Base-by-base conservation (phyloP, 306 rosid genomes). In the Cucurbita maxima region DNA sequence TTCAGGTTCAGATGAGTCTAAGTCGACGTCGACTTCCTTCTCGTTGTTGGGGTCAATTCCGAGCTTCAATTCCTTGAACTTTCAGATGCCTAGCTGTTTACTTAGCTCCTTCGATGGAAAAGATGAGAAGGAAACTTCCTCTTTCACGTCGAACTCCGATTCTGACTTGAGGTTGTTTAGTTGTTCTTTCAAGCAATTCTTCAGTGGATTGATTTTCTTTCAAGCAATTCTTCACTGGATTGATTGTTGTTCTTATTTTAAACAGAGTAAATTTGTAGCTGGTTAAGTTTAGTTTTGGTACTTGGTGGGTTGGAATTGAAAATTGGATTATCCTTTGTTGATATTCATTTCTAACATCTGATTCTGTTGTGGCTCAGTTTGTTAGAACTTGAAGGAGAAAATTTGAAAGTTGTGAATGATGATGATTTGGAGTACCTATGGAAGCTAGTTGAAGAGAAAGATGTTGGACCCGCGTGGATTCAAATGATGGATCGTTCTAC, bases 401-500 rank as follows among this genome's bases (percentile, higher is more conserved):
- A 75, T 44, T 37, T 75, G 34, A 55, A 75, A 18, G 22, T 36
- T 43, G 85, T 93, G 74, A 82, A 77, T 1, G 77, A 40, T 11
- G 77, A 68, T 38, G 93, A 88, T 81, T 74, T 86, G 64, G 80
- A 84, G n/a, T 87, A 82, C 51, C 38, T 86, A 66, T 75, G 52
- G 51, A 81, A 79, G 74, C 83, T 82, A n/a, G 83, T 87, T 19
- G 86, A 84, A 60, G 86, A 80, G 64, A 89, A 81, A 75, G 97
- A 94, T 72, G 97, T 86, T 11, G 98, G 96, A 3, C 97, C 95
- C 9, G 76, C 92, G 10, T 94, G 98, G 98, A 84, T 87, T 80
- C 87, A 86, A 86, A 91, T 94, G 96, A 94, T 94, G 98, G 96
- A 94, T 74, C 89, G 92, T 63, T 86, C 97, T 66, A 89, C 92